Evolutionary conservation across 106 monocot genomes (phyloP).

Genomic region (Cymbidium sinense): DNA sequence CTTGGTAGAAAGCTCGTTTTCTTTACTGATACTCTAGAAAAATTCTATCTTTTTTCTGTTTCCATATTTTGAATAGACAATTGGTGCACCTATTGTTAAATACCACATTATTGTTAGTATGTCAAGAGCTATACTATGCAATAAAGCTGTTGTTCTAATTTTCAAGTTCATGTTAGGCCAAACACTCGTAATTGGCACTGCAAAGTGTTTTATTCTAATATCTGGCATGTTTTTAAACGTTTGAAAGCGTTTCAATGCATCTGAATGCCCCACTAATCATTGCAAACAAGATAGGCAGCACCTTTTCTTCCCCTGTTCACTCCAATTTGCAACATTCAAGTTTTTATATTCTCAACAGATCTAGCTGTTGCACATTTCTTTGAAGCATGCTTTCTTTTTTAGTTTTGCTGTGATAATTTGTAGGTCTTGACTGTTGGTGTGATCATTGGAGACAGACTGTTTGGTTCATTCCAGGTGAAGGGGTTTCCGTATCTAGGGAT

Average conservation of each 20-base stretch:
- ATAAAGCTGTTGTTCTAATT: not conserved
- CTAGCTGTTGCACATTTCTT: constrained; percentile 1
- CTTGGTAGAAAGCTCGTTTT: not conserved
- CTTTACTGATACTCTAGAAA: not conserved
- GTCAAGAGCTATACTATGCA: not conserved
- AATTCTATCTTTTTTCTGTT: not conserved
- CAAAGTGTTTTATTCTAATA: not conserved
- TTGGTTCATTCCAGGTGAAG: constrained; percentile 68
- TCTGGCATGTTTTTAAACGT: not conserved
- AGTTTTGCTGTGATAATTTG: not conserved
- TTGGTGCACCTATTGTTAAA: not conserved
- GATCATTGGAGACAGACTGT: constrained; percentile 97
- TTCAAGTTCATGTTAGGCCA: not conserved
- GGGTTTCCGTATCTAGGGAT: constrained; percentile 39
- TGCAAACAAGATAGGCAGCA: not conserved
- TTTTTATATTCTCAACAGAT: not conserved
- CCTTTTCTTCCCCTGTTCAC: not conserved
- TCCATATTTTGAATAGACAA: not conserved
- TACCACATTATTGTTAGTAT: not conserved
- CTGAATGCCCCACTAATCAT: not conserved
- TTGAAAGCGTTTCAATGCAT: not conserved
- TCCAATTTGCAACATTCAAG: not conserved
- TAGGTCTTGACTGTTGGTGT: constrained; percentile 62
- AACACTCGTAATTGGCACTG: not conserved
- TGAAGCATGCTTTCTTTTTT: not conserved